Evolutionary conservation across 1,284 basidiomycete genomes (phyloP), one percentile per base, ranked within the genome.

Genomic region (Cryptococcus sp.): DNA sequence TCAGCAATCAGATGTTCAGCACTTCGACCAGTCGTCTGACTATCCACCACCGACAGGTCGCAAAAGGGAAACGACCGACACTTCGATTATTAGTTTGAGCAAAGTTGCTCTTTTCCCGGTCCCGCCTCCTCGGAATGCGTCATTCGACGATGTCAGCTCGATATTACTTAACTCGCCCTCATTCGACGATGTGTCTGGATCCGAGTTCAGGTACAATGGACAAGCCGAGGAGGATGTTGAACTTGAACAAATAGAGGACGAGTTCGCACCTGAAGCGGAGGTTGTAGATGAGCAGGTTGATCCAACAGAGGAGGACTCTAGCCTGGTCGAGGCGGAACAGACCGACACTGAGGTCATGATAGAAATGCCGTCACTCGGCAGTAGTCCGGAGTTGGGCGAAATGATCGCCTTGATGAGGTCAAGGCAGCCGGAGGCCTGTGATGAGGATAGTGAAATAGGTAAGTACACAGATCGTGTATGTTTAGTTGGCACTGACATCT

Each of bases 381-480:
- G 40, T 16, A 59, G 57, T 44, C 57, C 56, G 3, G 55, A 57
- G 19, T 21, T 55, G 2, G 40, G 44, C 11, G 54, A 53, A 5
- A 28, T 53, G 13, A 34, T 55, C 53, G 7, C 22, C 46, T n/a
- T 32, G 49, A 45, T 32, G 53, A 4, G 36, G 43, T 14, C 37
- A 46, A 21, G 11, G 36, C 9, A 41, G 46, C 18, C 31, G 39
- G 14, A 25, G 39, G 18, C 21, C 40, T 23, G 24, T 19, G 13
- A 37, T 2, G 60, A 63, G 28, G 68, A 70, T 22, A 68, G 66
- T 44, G 68, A 70, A 49, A 57, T 70, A n/a, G 66, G 66, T 66
- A 44, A 51, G 65, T 62, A 22, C 2, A 21, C 9, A 32, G 25
- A 1, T 23, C 11, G 36, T 25, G 7, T 43, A n/a, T 16, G 10